Evolutionary conservation across 352 stramenopile genomes (phyloP).

Genomic region (Globisporangium cylindrosporum): DNA sequence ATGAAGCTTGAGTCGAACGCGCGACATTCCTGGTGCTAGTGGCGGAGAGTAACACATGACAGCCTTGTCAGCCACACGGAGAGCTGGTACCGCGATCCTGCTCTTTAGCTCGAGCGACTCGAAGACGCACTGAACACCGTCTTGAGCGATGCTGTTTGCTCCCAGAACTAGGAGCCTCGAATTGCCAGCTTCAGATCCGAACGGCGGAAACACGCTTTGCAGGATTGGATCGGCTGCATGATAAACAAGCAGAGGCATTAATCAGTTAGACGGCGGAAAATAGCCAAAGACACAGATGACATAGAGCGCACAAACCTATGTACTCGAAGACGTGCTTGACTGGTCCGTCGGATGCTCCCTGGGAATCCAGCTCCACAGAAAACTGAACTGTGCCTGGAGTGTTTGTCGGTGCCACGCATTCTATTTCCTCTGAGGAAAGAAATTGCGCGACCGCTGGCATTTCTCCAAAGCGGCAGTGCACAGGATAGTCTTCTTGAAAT

Average conservation of each 20-base stretch:
- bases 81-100: not conserved
- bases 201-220: constrained; percentile 9
- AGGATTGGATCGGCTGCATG: constrained; percentile 11
- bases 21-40: constrained; percentile 1
- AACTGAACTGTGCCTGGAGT: constrained; percentile 1
- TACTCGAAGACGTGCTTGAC: constrained; percentile 12
- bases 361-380: not conserved
- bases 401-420: constrained; percentile 3
- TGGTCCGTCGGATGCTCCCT: not conserved
- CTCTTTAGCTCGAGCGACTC: not conserved
- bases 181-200: constrained; percentile 7
- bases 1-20: constrained; percentile 9
- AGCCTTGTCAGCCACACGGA: constrained; percentile 6
- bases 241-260: not conserved
- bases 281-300: not conserved
- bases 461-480: constrained; percentile 5
- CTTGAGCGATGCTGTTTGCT: constrained; percentile 9
- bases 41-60: constrained; percentile 9
- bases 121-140: constrained; percentile 13
- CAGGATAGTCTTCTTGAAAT: not conserved
- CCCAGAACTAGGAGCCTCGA: constrained; percentile 5
- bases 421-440: not conserved
- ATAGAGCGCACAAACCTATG: constrained; percentile 2
- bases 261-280: not conserved
- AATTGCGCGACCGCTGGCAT: not conserved